phyloP scores from a whole-genome alignment of 1,284 basidiomycete genomes.

The Meripilus lineatus region DNA sequence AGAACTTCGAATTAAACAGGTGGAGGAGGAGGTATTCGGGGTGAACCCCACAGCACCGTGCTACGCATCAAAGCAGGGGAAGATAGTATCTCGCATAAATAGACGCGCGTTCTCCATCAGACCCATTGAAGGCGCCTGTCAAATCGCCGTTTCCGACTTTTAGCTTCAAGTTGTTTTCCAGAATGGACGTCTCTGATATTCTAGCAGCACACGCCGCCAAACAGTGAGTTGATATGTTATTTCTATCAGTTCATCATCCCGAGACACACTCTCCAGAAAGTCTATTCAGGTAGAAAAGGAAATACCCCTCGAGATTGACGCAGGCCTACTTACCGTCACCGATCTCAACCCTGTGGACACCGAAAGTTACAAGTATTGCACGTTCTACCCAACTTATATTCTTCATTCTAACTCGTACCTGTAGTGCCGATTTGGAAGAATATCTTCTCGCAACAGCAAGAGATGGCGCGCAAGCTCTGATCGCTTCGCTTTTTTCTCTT shows the following conservation, averaged over 20 bases:
- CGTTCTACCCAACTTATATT: neutral
- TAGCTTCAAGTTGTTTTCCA: too few relatives aligned
- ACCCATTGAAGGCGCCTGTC: too few relatives aligned
- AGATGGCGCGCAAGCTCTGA: slow-evolving; percentile 82
- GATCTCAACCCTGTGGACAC: slow-evolving; percentile 85
- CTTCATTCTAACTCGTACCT: slow-evolving; percentile 3
- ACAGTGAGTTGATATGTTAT: slow-evolving; percentile 37
- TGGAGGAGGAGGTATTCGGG: too few relatives aligned
- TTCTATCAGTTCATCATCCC: neutral
- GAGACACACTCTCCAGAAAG: slow-evolving; percentile 40
- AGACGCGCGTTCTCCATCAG: too few relatives aligned
- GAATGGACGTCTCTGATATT: slow-evolving; percentile 78
- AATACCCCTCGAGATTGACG: slow-evolving; percentile 77
- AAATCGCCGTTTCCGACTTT: neutral
- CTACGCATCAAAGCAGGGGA: too few relatives aligned
- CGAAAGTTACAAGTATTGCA: slow-evolving; percentile 68
- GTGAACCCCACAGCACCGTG: too few relatives aligned
- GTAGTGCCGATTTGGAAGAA: slow-evolving; percentile 72
- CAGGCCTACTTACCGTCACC: slow-evolving; percentile 80
- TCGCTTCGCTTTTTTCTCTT: slow-evolving; percentile 78
- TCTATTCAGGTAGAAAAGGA: slow-evolving; percentile 72
- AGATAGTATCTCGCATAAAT: too few relatives aligned
- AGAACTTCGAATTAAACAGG: too few relatives aligned
- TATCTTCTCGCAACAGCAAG: slow-evolving; percentile 80
- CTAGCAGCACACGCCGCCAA: slow-evolving; percentile 65